Evolutionary conservation across 768 basidiomycete genomes (phyloP).

Genomic region (Tephrocybe sp.): DNA sequence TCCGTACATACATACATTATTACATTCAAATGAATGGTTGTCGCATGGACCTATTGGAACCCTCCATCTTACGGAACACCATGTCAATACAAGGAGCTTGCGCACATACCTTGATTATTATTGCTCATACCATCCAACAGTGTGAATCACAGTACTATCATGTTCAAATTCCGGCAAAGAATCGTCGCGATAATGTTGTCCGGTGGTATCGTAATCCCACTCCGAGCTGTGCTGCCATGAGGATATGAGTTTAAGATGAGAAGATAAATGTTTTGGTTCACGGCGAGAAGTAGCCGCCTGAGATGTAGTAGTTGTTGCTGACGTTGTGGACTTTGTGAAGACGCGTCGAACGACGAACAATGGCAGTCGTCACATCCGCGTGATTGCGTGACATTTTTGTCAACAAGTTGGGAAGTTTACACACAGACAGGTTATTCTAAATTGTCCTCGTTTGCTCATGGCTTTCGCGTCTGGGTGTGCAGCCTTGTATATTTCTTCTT

Average conservation of each 20-base stretch:
- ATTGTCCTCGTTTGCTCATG: conserved; percentile 1
- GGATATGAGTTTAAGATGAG: conserved; percentile 62
- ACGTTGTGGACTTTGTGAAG: too few relatives aligned
- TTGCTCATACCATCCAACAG: conserved; percentile 28
- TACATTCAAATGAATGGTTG: conserved; percentile 58
- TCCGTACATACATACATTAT: conserved; percentile 63
- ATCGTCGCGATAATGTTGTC: conserved; percentile 45
- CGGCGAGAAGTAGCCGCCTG: conserved; percentile 42
- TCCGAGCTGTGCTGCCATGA: conserved; percentile 47
- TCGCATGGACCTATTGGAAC: conserved; percentile 44
- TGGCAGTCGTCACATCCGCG: conserved; percentile 4
- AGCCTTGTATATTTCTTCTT: not conserved
- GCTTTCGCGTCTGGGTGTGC: conserved; percentile 12
- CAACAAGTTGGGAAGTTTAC: too few relatives aligned
- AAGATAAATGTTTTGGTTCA: conserved; percentile 67
- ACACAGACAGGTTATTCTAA: too few relatives aligned
- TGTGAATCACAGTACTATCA: conserved; percentile 60
- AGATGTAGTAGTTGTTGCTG: not conserved
- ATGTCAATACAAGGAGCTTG: conserved; percentile 64
- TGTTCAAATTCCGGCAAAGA: conserved; percentile 42
- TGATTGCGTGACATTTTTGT: conserved; percentile 5
- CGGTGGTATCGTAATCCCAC: conserved; percentile 64
- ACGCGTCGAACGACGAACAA: not conserved
- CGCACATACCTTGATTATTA: not conserved
- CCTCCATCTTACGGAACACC: conserved; percentile 43